Evolutionary conservation across 2,329 filamentous ascomycete genomes (phyloP).

Genomic region (Diaporthe citri): DNA sequence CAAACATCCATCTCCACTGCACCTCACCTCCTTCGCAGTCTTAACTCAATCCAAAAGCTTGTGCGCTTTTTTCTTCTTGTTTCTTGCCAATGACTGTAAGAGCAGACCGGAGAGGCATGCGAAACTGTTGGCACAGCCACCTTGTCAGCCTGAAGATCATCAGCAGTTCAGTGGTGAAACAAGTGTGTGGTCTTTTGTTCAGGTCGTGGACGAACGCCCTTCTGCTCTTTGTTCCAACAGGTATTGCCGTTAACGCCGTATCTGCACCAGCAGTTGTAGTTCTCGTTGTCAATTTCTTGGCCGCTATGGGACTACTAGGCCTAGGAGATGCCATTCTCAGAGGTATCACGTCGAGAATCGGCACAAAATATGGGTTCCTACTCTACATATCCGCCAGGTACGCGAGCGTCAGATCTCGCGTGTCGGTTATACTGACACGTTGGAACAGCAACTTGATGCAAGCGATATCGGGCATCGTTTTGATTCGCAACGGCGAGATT

Average conservation of each 20-base stretch:
- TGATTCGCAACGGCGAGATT: not conserved
- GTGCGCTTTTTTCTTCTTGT: too few species aligned
- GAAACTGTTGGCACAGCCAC: not conserved
- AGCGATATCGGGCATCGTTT: conserved; percentile 1
- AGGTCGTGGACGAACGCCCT: conserved; percentile 10
- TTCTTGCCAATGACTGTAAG: not conserved
- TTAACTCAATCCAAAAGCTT: not conserved
- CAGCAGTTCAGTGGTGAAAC: not conserved
- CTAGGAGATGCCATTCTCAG: conserved; percentile 9
- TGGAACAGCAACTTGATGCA: conserved; percentile 14
- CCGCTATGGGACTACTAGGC: not conserved
- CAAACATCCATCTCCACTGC: not conserved
- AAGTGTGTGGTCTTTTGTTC: not conserved
- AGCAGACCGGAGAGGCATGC: not conserved
- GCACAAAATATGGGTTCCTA: not conserved
- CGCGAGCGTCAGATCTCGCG: not conserved
- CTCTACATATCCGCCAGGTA: conserved; percentile 24
- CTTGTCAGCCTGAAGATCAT: not conserved
- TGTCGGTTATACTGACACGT: not conserved
- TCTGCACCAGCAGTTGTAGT: not conserved
- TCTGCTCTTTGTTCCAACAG: conserved; percentile 13
- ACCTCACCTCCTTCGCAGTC: not conserved
- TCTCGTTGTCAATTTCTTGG: conserved; percentile 23
- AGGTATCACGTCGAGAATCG: not conserved
- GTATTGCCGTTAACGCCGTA: not conserved